Evolutionary conservation across 2,329 filamentous ascomycete species (phyloP).

Genomic region (Xylariaceae sp.): DNA sequence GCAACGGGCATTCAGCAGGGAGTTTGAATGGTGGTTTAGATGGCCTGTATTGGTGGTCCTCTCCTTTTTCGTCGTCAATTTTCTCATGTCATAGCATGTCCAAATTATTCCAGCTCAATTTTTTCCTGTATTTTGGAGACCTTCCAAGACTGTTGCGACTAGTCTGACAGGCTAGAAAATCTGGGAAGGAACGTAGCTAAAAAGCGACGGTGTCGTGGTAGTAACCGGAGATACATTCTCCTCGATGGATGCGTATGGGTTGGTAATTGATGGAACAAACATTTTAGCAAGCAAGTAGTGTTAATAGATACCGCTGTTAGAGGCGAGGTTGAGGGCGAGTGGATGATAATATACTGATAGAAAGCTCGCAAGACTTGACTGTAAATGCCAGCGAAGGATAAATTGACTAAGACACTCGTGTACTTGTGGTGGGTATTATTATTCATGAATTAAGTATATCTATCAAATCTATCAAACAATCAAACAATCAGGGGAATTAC

Average conservation of each 20-base stretch:
- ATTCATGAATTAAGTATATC: no score
- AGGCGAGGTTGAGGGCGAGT: conserved; percentile 17
- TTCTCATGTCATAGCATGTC: conserved; percentile 32
- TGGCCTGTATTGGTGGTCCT: conserved; percentile 12
- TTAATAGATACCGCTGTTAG: conserved; percentile 23
- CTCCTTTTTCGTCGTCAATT: conserved; percentile 21
- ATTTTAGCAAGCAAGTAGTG: conserved; percentile 19
- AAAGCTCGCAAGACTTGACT: no score
- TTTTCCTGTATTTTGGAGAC: conserved; percentile 22
- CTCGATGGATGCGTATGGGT: no score
- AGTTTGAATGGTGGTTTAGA: conserved; percentile 28
- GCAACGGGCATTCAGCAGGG: conserved; percentile 27
- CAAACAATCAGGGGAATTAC: no score
- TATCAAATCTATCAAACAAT: no score
- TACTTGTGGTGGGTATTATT: no score
- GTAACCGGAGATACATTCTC: no score
- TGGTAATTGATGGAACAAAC: conserved; percentile 15
- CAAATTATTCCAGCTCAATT: conserved; percentile 26
- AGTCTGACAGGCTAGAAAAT: conserved; percentile 18
- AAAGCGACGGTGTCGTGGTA: conserved; percentile 11
- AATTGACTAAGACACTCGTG: no score
- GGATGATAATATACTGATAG: conserved; percentile 28
- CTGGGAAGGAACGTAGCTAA: conserved; percentile 3
- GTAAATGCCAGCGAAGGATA: no score
- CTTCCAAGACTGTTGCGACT: conserved; percentile 12